Evolutionary conservation across 2,329 filamentous ascomycete species (phyloP), one percentile per base, ranked within the genome.

Genomic region (Ophiostoma ulmi): DNA sequence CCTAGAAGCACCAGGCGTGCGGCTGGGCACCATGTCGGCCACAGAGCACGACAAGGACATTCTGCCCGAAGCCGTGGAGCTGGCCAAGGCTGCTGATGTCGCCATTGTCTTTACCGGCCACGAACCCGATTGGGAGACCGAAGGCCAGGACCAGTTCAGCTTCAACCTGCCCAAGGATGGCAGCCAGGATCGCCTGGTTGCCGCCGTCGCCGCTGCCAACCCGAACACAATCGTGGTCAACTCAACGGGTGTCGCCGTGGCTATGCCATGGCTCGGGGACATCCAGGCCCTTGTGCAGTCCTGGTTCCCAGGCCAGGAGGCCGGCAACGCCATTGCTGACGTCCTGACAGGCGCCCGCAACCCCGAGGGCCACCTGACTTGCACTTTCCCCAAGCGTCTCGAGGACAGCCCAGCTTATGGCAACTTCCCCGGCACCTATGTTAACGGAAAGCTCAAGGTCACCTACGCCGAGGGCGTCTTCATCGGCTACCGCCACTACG

Each of bases 401-500:
- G 85, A 90, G 76, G 89, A 93, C 76, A 92, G 90, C 72, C 91
- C 92, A 0, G 87, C 90, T 0, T 93, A 90, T 79, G 83, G 92
- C 75, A 94, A 92, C 81, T 94, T 88, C 78, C 82, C 84, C 41
- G 86, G 86, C 17, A 26, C 39, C 8, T 20, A 63, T 6, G 91
- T 64, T 3, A n/a, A 64, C 94, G 78, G 87, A 88, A 48, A 87
- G 61, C 61, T 90, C 58, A 85, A 90, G 72, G 88, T 90, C 0
- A 81, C 92, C 0, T 94, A 94, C 76, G 90, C 90, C 64, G 92
- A 95, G 78, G 91, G 92, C 72, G 82, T 95, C 65, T 94, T 92
- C 77, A 83, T 94, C 44, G 92, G 91, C 3, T 94, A 95, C 80
- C 85, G 91, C n/a, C 93, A 89, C 81, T 94, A 92, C 78, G 91